Percentiles rank a stretch among this genome's conserved stretches.
Conservation (phyloP, 2,329 filamentous ascomycete genomes). For the Proliferodiscus dingleyae region DNA sequence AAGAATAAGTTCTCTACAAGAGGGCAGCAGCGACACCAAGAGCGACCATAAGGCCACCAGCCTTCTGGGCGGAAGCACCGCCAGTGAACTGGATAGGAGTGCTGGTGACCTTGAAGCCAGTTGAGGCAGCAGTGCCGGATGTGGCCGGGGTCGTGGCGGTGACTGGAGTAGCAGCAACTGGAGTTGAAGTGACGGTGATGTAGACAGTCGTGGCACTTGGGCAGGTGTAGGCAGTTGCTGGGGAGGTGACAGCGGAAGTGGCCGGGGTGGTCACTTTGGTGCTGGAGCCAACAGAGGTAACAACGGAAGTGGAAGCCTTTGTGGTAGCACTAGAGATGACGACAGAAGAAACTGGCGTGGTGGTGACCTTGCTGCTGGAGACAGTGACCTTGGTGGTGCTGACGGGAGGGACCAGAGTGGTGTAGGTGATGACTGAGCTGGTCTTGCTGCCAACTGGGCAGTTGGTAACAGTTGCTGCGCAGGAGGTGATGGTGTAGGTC, state of each 20-base stretch:
- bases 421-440: slow-evolving; percentile 10
- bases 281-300: neutral
- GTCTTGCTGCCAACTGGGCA: neutral
- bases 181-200: too few species aligned
- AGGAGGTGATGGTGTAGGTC: slow-evolving; percentile 8
- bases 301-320: neutral
- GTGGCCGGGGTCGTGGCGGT: too few species aligned
- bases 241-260: too few species aligned
- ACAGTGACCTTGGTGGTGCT: neutral
- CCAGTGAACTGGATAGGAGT: slow-evolving; percentile 15
- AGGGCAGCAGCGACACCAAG: slow-evolving; percentile 21
- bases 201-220: too few species aligned
- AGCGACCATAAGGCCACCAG: slow-evolving; percentile 20
- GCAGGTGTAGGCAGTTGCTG: too few species aligned
- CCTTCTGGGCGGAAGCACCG: slow-evolving; percentile 18
- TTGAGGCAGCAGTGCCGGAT: slow-evolving; percentile 6
- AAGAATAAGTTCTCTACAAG: too few species aligned
- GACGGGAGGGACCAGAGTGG: slow-evolving; percentile 1
- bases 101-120: neutral
- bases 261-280: slow-evolving; percentile 3
- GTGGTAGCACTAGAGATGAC: too few species aligned
- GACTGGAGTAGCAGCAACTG: too few species aligned
- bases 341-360: too few species aligned
- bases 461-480: slow-evolving; percentile 6
- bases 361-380: neutral